Evolutionary conservation across 148 eudicot genomes (phyloP).

Genomic region (Dianthus caryophyllus): DNA sequence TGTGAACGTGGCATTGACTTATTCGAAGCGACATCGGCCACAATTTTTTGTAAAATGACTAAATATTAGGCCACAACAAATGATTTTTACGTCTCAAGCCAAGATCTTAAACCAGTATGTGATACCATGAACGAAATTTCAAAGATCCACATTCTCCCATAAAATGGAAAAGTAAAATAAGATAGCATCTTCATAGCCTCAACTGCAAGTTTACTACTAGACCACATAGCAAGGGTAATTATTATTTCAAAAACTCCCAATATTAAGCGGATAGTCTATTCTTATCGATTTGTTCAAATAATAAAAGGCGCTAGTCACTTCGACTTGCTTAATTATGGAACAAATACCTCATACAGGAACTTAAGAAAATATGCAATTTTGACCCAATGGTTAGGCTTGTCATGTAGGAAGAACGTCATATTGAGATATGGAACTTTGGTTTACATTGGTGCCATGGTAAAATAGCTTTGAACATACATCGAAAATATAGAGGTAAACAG

Average conservation of each 20-base stretch:
- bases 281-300: neutral
- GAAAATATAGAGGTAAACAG: neutral
- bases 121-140: neutral
- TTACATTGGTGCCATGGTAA: neutral
- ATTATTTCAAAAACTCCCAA: neutral
- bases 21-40: too few relatives aligned
- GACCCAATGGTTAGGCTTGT: neutral
- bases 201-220: neutral
- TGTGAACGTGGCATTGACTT: too few relatives aligned
- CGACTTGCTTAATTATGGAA: neutral
- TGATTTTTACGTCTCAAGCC: too few relatives aligned
- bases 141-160: neutral
- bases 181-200: constrained; percentile 1
- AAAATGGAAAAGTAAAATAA: neutral
- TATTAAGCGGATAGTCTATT: neutral
- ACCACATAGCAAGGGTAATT: neutral
- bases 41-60: too few relatives aligned
- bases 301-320: neutral
- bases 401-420: neutral
- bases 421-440: neutral
- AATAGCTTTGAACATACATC: neutral
- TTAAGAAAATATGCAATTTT: constrained; percentile 4
- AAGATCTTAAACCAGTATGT: too few relatives aligned
- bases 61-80: too few relatives aligned
- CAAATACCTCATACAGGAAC: neutral